Percentiles rank a stretch among this genome's conserved stretches.
phyloP scores from a whole-genome alignment of 768 basidiomycete species.

The Terana coerulea region DNA sequence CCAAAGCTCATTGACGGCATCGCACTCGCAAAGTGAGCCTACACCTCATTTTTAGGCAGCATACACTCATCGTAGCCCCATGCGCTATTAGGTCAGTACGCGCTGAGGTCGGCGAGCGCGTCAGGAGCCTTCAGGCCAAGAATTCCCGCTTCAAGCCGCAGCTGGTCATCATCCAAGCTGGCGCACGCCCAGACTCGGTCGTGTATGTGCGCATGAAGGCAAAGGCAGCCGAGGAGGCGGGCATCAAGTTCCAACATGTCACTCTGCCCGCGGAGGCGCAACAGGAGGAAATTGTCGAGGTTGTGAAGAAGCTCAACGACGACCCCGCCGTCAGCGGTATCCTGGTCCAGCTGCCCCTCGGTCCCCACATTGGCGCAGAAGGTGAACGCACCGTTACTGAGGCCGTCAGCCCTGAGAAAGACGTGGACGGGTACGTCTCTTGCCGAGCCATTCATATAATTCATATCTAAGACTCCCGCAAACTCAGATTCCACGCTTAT shows the following conservation, averaged over 20 bases:
- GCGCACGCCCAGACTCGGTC: slow-evolving; percentile 83
- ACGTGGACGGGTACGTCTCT: slow-evolving; percentile 83
- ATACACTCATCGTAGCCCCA: slow-evolving; percentile 3
- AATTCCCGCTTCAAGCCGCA: slow-evolving; percentile 90
- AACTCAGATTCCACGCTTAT: slow-evolving; percentile 88
- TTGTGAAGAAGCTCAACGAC: slow-evolving; percentile 78
- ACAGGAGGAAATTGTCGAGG: slow-evolving; percentile 70
- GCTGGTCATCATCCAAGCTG: slow-evolving; percentile 92
- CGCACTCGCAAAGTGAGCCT: slow-evolving; percentile 72
- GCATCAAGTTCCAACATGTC: slow-evolving; percentile 84
- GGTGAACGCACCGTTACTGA: slow-evolving; percentile 93
- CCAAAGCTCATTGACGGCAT: slow-evolving; percentile 79
- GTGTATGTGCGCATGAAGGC: slow-evolving; percentile 97
- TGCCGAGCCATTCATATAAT: neutral
- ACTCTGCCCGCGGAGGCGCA: slow-evolving; percentile 61
- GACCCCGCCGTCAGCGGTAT: slow-evolving; percentile 84
- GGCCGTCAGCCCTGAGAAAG: slow-evolving; percentile 89
- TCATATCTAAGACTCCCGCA: slow-evolving; percentile 5
- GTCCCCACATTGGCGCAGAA: slow-evolving; percentile 72
- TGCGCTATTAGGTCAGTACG: slow-evolving; percentile 67
- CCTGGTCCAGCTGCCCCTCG: slow-evolving; percentile 93
- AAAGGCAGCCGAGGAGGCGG: slow-evolving; percentile 92
- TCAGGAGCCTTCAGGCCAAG: slow-evolving; percentile 56
- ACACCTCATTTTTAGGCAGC: slow-evolving; percentile 3
- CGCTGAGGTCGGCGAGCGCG: slow-evolving; percentile 64